Evolutionary conservation across 345 rosid genomes (phyloP), one percentile per base, ranked within the genome.

Genomic region (Mercurialis annua): DNA sequence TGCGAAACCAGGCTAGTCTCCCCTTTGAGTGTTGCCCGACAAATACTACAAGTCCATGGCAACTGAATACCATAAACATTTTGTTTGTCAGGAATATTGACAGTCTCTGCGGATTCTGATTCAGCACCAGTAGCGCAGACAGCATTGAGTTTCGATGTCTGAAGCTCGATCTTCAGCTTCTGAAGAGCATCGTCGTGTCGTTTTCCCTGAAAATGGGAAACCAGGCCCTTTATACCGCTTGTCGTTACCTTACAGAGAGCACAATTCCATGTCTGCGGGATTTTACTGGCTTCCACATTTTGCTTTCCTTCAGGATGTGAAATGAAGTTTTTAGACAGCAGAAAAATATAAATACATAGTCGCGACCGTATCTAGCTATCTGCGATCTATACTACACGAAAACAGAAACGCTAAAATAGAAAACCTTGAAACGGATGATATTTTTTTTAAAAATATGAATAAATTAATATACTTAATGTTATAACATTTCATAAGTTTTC

Each of bases 331-430:
- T 53, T 24, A 50, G 77, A 62, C 77, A 76, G 72, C 3, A 40
- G 73, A 62, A 49, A 77, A 79, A 9, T 7, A 40, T 14, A 3
- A 15, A 75, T 72, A 77, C 77, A 79, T 43, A 50, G 59, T 68
- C 72, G 40, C 72, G 64, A 46, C 43, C 69, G 38, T 65, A 16
- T 20, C 24, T 31, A 50, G 4, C 50, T 42, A 48, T 8, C 51
- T 17, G 51, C 51, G 5, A 47, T 17, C n/a, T n/a, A n/a, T n/a
- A n/a, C n/a, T n/a, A n/a, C n/a, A n/a, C n/a, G n/a, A n/a, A n/a
- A n/a, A n/a, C n/a, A n/a, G n/a, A n/a, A n/a, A n/a, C n/a, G n/a
- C n/a, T n/a, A n/a, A n/a, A n/a, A n/a, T n/a, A n/a, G n/a, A n/a
- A n/a, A n/a, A n/a, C n/a, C n/a, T n/a, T n/a, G n/a, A n/a, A n/a